Conservation (phyloP, 805 yeast species). For the Candida golubevii region DNA sequence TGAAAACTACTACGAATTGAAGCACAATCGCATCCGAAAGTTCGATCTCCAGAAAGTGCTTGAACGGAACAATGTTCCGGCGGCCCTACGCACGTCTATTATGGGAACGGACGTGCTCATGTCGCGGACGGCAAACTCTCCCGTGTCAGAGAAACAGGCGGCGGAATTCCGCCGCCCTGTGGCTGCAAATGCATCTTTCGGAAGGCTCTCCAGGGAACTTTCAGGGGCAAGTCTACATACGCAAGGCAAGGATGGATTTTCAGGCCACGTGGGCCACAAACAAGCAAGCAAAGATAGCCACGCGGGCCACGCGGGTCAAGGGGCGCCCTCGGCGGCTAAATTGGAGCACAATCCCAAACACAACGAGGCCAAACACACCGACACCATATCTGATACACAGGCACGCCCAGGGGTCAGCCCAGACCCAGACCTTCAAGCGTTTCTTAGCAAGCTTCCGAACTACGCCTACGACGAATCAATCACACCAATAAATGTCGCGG, state of each 20-base stretch:
- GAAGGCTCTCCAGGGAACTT: neutral
- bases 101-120: constrained; percentile 15
- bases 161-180: neutral
- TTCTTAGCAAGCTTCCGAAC: constrained; percentile 9
- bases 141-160: neutral
- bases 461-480: constrained; percentile 39
- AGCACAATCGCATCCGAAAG: constrained; percentile 37
- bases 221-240: neutral
- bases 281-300: too few species aligned
- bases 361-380: neutral
- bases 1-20: constrained; percentile 25
- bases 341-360: neutral
- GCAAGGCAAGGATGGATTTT: neutral
- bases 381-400: neutral
- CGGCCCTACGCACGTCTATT: constrained; percentile 18
- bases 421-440: constrained; percentile 2
- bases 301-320: neutral
- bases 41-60: constrained; percentile 43
- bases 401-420: neutral
- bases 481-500: constrained; percentile 26
- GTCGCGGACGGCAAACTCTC: neutral
- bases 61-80: constrained; percentile 27
- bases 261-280: too few species aligned
- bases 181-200: neutral
- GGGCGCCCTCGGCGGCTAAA: neutral